Base-by-base conservation (phyloP, 2,329 filamentous ascomycete genomes). In the Fusarium nanum region DNA sequence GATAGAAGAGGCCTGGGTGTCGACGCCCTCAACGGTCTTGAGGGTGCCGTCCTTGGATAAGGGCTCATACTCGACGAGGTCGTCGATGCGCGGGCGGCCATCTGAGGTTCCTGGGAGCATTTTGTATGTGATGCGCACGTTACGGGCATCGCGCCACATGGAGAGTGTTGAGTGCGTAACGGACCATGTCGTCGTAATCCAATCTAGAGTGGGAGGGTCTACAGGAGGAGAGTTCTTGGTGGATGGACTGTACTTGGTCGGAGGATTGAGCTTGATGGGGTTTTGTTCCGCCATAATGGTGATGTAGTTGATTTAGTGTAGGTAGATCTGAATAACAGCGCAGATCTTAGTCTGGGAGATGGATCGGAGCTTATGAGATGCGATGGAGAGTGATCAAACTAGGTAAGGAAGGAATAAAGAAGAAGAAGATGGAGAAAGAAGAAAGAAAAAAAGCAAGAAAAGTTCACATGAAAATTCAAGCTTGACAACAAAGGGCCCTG, bases 81-180 rank as follows among this genome's bases (percentile, higher is more conserved):
- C 93, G 78, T 93, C 89, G 66, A 95, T 81, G 61, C 86, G 83
- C 7, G 76, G 58, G 23, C 79, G 78, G 58, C 83, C 81, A 42
- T 83, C 81, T 64, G 66, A 18, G 69, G 78, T 67, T 27, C 78
- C 63, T 13, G 80, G 75, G 11, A 92, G 84, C 1, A 85, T 78
- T 12, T 81, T 87, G 84, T 97, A 97, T 34, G 89, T 91, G 78
- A 97, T 95, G 74, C 87, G 86, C 16, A 97, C 92, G 80, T 96
- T 96, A 77, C 89, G 90, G 56, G 92, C 90, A 48, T 87, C 86
- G 73, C 89, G 89, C 93, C 93, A 97, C 91, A 96, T 94, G 68
- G 87, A 82, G 13, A 94, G 87, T 7, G 91, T 93, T 7, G 89
- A 92, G 81, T 93, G 91, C 13, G 91, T 92, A 60, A 94, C 91